Evolutionary conservation across 106 monocot genomes (phyloP), one percentile per base, ranked within the genome.

Genomic region (Triglochin maritima): DNA sequence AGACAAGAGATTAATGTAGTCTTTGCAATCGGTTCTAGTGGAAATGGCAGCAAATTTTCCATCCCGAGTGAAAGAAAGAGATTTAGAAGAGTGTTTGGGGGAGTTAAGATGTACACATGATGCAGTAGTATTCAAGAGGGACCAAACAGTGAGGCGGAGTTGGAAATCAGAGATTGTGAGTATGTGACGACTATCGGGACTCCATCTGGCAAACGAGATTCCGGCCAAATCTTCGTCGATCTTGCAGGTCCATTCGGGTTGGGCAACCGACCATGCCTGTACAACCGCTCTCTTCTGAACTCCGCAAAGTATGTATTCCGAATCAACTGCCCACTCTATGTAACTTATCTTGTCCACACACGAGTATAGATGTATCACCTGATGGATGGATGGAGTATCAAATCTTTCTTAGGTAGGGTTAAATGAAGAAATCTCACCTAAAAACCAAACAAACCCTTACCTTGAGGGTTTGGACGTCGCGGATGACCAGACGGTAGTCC

Each of bases 181-280:
- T 74, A 98, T 88, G 68, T 98, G 96, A 55, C 96, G 85, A 65
- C 96, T 98, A 67, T 98, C 96, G 56, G 96, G 96, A 71, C 96
- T 98, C 96, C 96, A 98, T 60, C 91, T 83, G 47, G 95, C 95
- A 80, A 81, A 83, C 62, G 95, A 74, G 72, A 95, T 90, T 68
- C 90, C 95, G 16, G 90, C 95, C 65, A 80, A 77, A 41, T 90
- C 95, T 64, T 95, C 95, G 74, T 95, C 90, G 56, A 90, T 90
- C 72, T 85, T 90, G 76, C 95, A 90, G 17, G 90, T 90, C 90
- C 90, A 95, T 66, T 95, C 95, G 49, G 87, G 87, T 51, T 87
- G 85, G 67, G 79, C 75, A 55, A 98, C 59, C 17, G 96, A 98
- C 96, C 96, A 98, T 51, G 84, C 96, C n/a, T 98, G 96, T 9